phyloP scores from a whole-genome alignment of 768 basidiomycete genomes.

The Saitozyma sp. region DNA sequence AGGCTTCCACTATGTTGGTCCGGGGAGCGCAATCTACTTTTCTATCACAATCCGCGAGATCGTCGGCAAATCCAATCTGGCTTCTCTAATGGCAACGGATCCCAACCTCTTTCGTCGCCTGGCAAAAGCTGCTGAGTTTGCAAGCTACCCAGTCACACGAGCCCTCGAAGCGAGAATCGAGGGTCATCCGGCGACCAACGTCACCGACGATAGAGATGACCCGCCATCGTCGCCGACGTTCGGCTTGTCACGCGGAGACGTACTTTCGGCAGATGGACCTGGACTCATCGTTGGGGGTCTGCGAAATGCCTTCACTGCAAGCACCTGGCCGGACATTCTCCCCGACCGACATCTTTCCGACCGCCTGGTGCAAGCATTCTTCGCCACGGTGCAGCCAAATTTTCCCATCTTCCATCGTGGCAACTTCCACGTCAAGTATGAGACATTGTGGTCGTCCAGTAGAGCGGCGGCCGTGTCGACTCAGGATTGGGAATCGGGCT shows the following conservation, averaged over 20 bases:
- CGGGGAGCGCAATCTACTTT: constrained; percentile 10
- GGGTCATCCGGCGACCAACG: constrained; percentile 14
- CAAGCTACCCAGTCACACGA: constrained; percentile 6
- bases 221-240: no score
- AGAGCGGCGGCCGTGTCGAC: background rate
- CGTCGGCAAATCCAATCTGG: constrained; percentile 6
- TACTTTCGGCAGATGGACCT: no score
- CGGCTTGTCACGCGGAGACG: no score
- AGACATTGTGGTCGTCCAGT: constrained; percentile 3
- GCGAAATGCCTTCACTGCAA: no score
- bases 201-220: constrained; percentile 3
- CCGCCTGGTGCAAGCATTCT: constrained; percentile 12
- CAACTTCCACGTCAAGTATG: constrained; percentile 10
- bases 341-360: constrained; percentile 4
- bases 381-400: constrained; percentile 18
- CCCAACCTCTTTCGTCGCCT: constrained; percentile 3
- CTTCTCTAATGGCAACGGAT: constrained; percentile 7
- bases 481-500: constrained; percentile 4
- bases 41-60: constrained; percentile 10
- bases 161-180: constrained; percentile 16
- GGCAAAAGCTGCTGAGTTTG: constrained; percentile 15
- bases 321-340: constrained; percentile 3
- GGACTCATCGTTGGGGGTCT: no score
- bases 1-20: constrained; percentile 20
- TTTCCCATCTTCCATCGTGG: constrained; percentile 14